Evolutionary conservation across 2,329 filamentous ascomycete species (phyloP).

Genomic region (Talaromyces sp.): DNA sequence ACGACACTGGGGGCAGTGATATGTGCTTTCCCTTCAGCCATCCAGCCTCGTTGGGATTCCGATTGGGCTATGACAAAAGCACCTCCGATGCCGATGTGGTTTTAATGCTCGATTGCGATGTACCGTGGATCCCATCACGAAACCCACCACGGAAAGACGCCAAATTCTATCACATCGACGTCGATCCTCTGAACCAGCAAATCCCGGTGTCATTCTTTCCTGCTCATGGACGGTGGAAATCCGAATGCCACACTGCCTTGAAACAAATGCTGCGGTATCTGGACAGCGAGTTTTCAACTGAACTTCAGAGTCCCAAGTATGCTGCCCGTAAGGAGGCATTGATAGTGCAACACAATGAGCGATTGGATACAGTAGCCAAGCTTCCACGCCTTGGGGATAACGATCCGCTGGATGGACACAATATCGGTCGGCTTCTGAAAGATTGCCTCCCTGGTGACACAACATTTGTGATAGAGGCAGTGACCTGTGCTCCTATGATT

Average conservation of each 20-base stretch:
- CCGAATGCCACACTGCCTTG: conserved; percentile 56
- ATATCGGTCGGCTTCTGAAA: conserved; percentile 2
- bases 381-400: conserved; percentile 1
- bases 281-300: conserved; percentile 26
- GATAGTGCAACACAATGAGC: neutral
- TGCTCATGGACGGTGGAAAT: conserved; percentile 56
- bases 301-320: conserved; percentile 1
- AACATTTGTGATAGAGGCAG: conserved; percentile 7
- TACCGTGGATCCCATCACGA: conserved; percentile 77
- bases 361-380: neutral
- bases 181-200: conserved; percentile 60
- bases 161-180: conserved; percentile 57
- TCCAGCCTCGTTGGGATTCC: conserved; percentile 57
- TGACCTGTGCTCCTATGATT: conserved; percentile 1
- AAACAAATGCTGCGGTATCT: conserved; percentile 61
- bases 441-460: conserved; percentile 4
- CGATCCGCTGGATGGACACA: neutral
- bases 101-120: conserved; percentile 74
- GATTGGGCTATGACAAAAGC: conserved; percentile 64
- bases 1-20: conserved; percentile 41
- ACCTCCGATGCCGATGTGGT: conserved; percentile 73
- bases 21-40: conserved; percentile 36
- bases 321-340: neutral
- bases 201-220: conserved; percentile 65
- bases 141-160: conserved; percentile 49